phyloP scores from a whole-genome alignment of 805 yeast species.

The Candida insectorum region DNA sequence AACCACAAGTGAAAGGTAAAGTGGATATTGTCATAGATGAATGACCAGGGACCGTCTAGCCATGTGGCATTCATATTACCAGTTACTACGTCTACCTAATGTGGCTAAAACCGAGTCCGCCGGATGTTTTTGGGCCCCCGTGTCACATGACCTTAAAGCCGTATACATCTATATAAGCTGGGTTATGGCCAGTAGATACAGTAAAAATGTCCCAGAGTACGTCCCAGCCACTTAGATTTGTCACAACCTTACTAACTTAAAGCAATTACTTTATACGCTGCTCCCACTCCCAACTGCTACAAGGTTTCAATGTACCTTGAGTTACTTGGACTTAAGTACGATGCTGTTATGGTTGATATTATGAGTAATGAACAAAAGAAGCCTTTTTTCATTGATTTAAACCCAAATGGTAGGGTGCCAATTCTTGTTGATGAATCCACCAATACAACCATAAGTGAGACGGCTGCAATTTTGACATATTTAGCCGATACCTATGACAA shows the following conservation, averaged over 20 bases:
- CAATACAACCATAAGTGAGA: constrained; percentile 51
- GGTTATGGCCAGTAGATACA: too few species aligned
- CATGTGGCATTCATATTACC: too few species aligned
- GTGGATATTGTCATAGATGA: too few species aligned
- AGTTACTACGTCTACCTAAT: too few species aligned
- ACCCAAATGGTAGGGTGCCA: constrained; percentile 66
- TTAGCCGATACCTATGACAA: constrained; percentile 59
- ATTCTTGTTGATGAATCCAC: constrained; percentile 41
- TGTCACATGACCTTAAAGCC: too few species aligned
- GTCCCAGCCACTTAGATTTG: too few species aligned
- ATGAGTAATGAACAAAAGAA: constrained; percentile 46
- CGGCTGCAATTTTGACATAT: constrained; percentile 60
- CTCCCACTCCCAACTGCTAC: constrained; percentile 43
- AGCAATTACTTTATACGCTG: constrained; percentile 16
- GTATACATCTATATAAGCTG: too few species aligned
- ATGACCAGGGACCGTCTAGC: too few species aligned
- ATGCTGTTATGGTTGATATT: constrained; percentile 41
- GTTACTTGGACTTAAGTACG: constrained; percentile 41
- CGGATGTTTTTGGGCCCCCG: too few species aligned
- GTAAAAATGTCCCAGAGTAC: too few species aligned
- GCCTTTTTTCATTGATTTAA: constrained; percentile 53
- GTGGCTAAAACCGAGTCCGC: too few species aligned
- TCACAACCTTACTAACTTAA: constrained; percentile 1
- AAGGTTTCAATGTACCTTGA: constrained; percentile 42
- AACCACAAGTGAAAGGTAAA: too few species aligned